phyloP scores from a whole-genome alignment of 306 rosid species.

The Cercis canadensis region DNA sequence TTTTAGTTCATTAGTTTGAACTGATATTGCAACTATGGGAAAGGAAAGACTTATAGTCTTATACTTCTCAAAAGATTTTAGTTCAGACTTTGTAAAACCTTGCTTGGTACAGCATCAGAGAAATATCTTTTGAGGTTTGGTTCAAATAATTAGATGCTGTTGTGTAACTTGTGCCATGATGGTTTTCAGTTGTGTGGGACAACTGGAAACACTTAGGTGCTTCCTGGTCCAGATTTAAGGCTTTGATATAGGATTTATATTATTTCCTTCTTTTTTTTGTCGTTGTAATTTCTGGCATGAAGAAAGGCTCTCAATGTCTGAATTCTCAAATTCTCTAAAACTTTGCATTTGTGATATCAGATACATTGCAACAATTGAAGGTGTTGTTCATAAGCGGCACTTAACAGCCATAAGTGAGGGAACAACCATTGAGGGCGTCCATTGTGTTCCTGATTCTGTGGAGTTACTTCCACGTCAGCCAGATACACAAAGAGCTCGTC shows the following conservation, averaged over 20 bases:
- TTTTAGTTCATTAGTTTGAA: conserved; percentile 15
- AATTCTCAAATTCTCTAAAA: conserved; percentile 32
- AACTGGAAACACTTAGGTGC: conserved; percentile 10
- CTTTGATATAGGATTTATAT: conserved; percentile 9
- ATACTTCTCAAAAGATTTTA: background rate
- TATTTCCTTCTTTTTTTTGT: no score
- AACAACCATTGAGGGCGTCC: conserved; percentile 75
- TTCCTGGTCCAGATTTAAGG: background rate
- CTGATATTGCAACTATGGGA: background rate
- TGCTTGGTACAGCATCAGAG: background rate
- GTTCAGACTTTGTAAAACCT: background rate
- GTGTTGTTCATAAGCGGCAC: conserved; percentile 74
- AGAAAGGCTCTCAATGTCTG: conserved; percentile 25
- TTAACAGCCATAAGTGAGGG: conserved; percentile 77
- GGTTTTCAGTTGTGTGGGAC: conserved; percentile 3
- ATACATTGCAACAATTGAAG: conserved; percentile 85
- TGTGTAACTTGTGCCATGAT: background rate
- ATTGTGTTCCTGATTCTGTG: conserved; percentile 79
- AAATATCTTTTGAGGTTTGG: background rate
- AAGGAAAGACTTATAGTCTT: background rate
- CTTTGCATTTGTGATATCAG: conserved; percentile 51
- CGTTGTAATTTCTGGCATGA: conserved; percentile 24
- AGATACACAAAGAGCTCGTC: conserved; percentile 70
- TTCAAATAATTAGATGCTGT: conserved; percentile 4
- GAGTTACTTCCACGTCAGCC: conserved; percentile 79